Evolutionary conservation across 202 grass and related monocot genomes (phyloP).

Genomic region (Dendrocalamus latiflorus): DNA sequence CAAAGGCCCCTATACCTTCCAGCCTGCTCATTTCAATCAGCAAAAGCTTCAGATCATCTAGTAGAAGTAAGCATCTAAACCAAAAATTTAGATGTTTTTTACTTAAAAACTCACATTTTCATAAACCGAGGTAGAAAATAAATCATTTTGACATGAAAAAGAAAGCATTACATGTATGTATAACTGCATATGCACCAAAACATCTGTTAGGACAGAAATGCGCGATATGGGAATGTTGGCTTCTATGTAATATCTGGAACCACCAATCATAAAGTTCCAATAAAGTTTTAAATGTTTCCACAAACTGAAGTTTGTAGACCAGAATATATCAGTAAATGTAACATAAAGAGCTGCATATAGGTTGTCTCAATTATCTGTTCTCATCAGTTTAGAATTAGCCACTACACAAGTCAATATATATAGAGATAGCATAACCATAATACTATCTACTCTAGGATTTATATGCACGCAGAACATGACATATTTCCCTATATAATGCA

Average conservation of each 20-base stretch:
- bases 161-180: too few species aligned
- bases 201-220: neutral
- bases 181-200: neutral
- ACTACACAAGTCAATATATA: neutral
- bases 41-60: constrained; percentile 54
- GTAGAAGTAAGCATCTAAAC: constrained; percentile 41
- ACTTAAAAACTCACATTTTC: neutral
- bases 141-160: too few species aligned
- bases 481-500: too few species aligned
- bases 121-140: neutral
- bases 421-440: too few species aligned
- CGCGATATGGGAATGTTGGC: neutral
- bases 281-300: neutral
- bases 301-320: neutral
- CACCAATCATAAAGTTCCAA: neutral
- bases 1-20: constrained; percentile 74
- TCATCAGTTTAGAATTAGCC: neutral
- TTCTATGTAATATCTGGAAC: neutral
- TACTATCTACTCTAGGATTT: too few species aligned
- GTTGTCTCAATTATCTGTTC: neutral
- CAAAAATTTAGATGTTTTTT: neutral
- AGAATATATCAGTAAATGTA: too few species aligned
- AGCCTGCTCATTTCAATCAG: constrained; percentile 77
- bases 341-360: neutral
- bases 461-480: too few species aligned